A percentile compares a stretch with the other conserved stretches of the same genome.
phyloP scores from a whole-genome alignment of 2,329 filamentous ascomycete genomes.

The Corniculantispora saksenae region DNA sequence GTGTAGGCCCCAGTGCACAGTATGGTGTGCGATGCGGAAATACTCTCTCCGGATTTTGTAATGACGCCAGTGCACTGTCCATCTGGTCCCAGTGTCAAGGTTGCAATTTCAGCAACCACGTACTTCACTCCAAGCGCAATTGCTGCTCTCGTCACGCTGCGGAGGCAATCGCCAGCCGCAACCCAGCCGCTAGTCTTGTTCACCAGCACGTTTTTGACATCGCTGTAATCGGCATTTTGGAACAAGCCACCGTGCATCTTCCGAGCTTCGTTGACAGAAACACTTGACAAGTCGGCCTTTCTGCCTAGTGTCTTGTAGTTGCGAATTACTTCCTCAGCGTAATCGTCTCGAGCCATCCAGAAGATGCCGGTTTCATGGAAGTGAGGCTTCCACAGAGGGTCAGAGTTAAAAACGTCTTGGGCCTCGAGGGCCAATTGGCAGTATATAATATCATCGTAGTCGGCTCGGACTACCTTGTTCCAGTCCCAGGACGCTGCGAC shows the following conservation, averaged over 20 bases:
- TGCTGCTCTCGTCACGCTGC: constrained; percentile 53
- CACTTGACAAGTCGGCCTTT: constrained; percentile 42
- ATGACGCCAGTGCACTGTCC: constrained; percentile 51
- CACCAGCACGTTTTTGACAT: constrained; percentile 59
- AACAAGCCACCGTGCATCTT: constrained; percentile 60
- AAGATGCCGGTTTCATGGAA: constrained; percentile 64
- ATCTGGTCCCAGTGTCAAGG: constrained; percentile 46
- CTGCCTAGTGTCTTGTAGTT: constrained; percentile 52
- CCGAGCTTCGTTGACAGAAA: constrained; percentile 46
- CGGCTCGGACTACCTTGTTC: constrained; percentile 71
- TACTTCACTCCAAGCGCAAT: constrained; percentile 61
- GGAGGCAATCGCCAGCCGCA: constrained; percentile 59
- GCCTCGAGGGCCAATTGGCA: constrained; percentile 66
- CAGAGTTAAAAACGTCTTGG: constrained; percentile 59
- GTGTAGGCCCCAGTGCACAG: constrained; percentile 61
- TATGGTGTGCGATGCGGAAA: constrained; percentile 53
- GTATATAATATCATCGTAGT: constrained; percentile 67
- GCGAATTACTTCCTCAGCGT: constrained; percentile 51
- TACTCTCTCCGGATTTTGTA: constrained; percentile 43
- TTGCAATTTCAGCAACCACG: constrained; percentile 51
- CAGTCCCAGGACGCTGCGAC: constrained; percentile 70
- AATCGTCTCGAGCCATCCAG: constrained; percentile 53
- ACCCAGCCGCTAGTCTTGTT: constrained; percentile 66
- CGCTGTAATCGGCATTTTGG: constrained; percentile 59
- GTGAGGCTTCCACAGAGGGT: constrained; percentile 56